A percentile compares a stretch with the other conserved stretches of the same genome.
These are phyloP conservation scores for Trifolium dubium DNA, from an alignment of 306 rosid species.

Conservation along the genomic window DNA sequence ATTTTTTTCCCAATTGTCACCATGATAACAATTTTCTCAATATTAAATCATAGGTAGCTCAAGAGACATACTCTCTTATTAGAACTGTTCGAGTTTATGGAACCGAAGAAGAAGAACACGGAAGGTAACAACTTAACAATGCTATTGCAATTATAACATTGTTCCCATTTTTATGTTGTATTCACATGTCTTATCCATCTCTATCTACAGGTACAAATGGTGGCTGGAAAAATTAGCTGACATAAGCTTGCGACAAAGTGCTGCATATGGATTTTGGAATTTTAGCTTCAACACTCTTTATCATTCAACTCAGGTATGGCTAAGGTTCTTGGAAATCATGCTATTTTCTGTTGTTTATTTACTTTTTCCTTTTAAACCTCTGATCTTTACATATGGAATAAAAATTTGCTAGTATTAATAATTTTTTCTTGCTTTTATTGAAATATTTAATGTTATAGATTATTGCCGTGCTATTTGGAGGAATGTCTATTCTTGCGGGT, in stretches of 20 bases:
- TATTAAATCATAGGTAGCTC: slow-evolving; percentile 71
- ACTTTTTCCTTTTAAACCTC: slow-evolving; percentile 16
- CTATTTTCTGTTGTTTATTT: background rate
- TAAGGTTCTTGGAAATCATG: slow-evolving; percentile 14
- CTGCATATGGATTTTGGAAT: slow-evolving; percentile 91
- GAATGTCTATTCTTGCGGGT: slow-evolving; percentile 86
- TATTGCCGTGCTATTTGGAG: slow-evolving; percentile 87
- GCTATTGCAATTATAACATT: slow-evolving; percentile 25
- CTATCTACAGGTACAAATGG: slow-evolving; percentile 64
- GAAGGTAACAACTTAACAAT: slow-evolving; percentile 76
- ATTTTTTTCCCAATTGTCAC: slow-evolving; percentile 16
- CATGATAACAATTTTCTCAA: slow-evolving; percentile 21
- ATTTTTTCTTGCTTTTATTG: slow-evolving; percentile 36
- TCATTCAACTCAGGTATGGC: slow-evolving; percentile 90
- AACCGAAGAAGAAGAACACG: slow-evolving; percentile 79
- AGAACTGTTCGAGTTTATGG: slow-evolving; percentile 96
- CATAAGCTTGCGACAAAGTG: slow-evolving; percentile 89
- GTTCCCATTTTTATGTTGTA: slow-evolving; percentile 29
- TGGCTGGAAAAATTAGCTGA: slow-evolving; percentile 88
- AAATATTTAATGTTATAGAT: slow-evolving; percentile 57
- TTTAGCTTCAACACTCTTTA: slow-evolving; percentile 79
- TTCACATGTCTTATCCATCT: slow-evolving; percentile 31
- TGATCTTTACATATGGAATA: slow-evolving; percentile 14
- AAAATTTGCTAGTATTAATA: slow-evolving; percentile 9
- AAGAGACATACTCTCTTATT: slow-evolving; percentile 90